These are phyloP conservation scores for Vitis rotundifolia DNA, from an alignment of 164 flowering plant genomes.

Conservation along the genomic window DNA sequence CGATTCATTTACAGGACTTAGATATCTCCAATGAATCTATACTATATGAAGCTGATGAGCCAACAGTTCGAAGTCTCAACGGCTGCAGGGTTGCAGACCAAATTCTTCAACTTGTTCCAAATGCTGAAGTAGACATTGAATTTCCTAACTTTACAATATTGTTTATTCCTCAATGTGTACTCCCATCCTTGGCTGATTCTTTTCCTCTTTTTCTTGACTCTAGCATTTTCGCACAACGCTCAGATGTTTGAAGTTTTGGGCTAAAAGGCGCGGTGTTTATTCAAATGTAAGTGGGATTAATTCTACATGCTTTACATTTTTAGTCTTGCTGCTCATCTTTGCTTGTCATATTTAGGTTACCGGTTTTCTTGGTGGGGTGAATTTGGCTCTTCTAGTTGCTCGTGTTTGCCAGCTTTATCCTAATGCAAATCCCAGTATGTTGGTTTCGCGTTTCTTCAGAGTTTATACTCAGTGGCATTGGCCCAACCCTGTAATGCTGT, in stretches of 20 bases:
- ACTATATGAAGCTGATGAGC: conserved; percentile 42
- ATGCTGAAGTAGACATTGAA: conserved; percentile 49
- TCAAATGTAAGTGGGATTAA: conserved; percentile 72
- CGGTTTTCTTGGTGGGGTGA: conserved; percentile 98
- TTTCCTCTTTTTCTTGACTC: conserved; percentile 9
- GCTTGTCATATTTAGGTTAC: conserved; percentile 57
- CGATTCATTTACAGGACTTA: conserved; percentile 37
- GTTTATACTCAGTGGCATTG: conserved; percentile 97
- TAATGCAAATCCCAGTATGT: conserved; percentile 91
- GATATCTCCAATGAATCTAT: conserved; percentile 59
- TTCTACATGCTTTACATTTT: too few relatives aligned
- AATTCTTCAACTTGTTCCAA: conserved; percentile 75
- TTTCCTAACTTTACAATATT: too few relatives aligned
- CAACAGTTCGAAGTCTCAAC: conserved; percentile 63
- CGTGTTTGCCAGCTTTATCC: conserved; percentile 96
- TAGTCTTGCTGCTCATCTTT: too few relatives aligned
- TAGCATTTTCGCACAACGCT: conserved; percentile 88
- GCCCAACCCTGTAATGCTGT: conserved; percentile 99
- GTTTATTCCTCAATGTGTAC: not conserved
- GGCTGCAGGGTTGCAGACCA: conserved; percentile 83
- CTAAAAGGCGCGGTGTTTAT: conserved; percentile 92
- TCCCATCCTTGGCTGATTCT: too few relatives aligned
- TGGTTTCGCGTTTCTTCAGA: conserved; percentile 88
- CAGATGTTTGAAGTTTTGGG: conserved; percentile 91
- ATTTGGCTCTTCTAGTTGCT: conserved; percentile 97